Evolutionary conservation across 495 filamentous ascomycete species (phyloP).

Genomic region (Daldinia decipiens): DNA sequence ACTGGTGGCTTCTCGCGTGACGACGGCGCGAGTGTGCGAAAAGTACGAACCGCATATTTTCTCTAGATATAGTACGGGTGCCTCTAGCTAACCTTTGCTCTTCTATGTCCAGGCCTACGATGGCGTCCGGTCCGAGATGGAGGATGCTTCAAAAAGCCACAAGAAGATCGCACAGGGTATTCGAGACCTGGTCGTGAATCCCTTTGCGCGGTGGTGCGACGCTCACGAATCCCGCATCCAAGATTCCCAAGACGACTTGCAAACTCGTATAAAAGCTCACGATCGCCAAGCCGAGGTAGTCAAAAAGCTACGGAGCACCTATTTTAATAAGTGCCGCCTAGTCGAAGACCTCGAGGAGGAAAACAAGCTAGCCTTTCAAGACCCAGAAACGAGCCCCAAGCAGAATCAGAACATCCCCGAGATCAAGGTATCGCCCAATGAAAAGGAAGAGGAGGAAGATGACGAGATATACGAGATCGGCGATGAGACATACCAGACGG

Average conservation of each 20-base stretch:
- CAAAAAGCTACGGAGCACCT: constrained; percentile 91
- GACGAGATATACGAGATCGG: constrained; percentile 89
- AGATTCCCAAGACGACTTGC: constrained; percentile 92
- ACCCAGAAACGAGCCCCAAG: constrained; percentile 68
- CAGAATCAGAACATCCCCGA: constrained; percentile 60
- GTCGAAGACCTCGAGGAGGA: constrained; percentile 98
- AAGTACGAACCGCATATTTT: constrained; percentile 65
- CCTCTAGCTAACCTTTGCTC: constrained; percentile 29
- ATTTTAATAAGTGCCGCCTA: constrained; percentile 98
- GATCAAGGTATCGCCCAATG: constrained; percentile 63
- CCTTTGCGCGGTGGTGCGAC: constrained; percentile 95
- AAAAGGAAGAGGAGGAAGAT: constrained; percentile 64
- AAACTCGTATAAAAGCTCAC: constrained; percentile 86
- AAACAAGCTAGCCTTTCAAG: constrained; percentile 96
- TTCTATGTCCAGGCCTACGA: constrained; percentile 80
- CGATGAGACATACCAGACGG: constrained; percentile 82
- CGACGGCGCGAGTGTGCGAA: constrained; percentile 94
- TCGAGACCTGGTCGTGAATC: constrained; percentile 90
- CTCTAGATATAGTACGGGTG: constrained; percentile 6
- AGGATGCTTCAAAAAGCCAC: constrained; percentile 88
- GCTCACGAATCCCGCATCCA: constrained; percentile 90
- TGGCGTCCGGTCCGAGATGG: constrained; percentile 93
- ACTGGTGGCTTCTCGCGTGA: constrained; percentile 88
- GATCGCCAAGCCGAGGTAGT: constrained; percentile 90
- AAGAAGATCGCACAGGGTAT: constrained; percentile 96